These are phyloP conservation scores for Colletotrichum tropicicola DNA, from an alignment of 2,329 filamentous ascomycete genomes.

Conservation along the genomic window DNA sequence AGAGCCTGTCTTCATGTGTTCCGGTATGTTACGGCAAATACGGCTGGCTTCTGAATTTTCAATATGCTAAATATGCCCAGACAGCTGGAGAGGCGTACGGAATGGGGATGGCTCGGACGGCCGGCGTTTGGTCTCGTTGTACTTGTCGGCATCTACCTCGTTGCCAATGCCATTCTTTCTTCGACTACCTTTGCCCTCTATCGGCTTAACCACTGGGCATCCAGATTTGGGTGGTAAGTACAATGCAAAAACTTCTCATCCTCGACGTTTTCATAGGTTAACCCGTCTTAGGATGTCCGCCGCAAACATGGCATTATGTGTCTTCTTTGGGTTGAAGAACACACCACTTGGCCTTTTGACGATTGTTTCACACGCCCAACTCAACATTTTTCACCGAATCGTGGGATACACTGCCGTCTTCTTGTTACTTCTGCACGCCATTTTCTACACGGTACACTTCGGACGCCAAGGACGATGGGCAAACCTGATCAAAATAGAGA, in stretches of 20 bases:
- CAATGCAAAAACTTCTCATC: no score
- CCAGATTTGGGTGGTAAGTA: constrained; percentile 36
- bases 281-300: constrained; percentile 51
- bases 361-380: constrained; percentile 51
- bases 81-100: not conserved
- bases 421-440: constrained; percentile 46
- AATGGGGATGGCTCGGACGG: constrained; percentile 4
- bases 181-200: not conserved
- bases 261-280: no score
- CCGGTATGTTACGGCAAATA: not conserved
- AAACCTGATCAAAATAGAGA: constrained; percentile 37
- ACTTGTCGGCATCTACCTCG: not conserved
- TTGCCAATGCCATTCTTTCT: not conserved
- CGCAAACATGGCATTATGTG: constrained; percentile 48
- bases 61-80: not conserved
- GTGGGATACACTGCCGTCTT: constrained; percentile 52
- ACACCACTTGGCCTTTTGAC: constrained; percentile 52
- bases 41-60: not conserved
- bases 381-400: constrained; percentile 57
- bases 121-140: not conserved
- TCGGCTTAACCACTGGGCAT: constrained; percentile 27
- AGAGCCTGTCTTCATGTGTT: not conserved
- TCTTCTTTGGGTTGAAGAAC: constrained; percentile 57
- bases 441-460: constrained; percentile 43
- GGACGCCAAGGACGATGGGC: constrained; percentile 31